phyloP scores from a whole-genome alignment of 805 yeast species.

The Candida yuanshanica region DNA sequence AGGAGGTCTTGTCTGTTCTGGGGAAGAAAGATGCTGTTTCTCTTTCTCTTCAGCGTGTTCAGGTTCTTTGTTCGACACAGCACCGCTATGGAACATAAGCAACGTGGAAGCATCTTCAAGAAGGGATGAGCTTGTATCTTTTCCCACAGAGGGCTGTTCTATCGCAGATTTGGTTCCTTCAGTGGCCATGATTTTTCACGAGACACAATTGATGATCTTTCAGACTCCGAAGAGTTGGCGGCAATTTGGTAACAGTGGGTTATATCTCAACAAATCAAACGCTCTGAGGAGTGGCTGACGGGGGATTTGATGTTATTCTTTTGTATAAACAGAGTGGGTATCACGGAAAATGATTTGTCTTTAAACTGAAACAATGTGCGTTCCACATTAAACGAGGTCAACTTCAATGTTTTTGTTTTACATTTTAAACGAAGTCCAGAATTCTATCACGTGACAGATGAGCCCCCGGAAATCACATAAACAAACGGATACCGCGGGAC shows the following conservation, averaged over 20 bases:
- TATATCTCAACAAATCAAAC: not conserved
- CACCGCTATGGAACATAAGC: slow-evolving; percentile 54
- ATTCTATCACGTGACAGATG: not conserved
- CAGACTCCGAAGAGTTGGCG: not conserved
- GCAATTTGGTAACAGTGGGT: not conserved
- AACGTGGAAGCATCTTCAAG: slow-evolving; percentile 59
- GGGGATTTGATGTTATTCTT: no score
- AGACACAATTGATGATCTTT: not conserved
- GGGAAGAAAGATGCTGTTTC: not conserved
- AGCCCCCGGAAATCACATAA: not conserved
- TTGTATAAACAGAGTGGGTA: no score
- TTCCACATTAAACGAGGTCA: not conserved
- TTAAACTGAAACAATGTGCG: no score
- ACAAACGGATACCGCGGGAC: no score
- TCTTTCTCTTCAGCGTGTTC: not conserved
- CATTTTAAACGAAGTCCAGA: no score
- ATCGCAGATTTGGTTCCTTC: not conserved
- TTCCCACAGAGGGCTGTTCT: not conserved
- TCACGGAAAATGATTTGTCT: no score
- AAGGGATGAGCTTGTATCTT: slow-evolving; percentile 19
- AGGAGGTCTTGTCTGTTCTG: slow-evolving; percentile 13
- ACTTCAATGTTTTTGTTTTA: no score
- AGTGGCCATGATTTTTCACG: not conserved
- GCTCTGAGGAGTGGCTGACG: no score
- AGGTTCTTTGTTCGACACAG: slow-evolving; percentile 20